phyloP scores from a whole-genome alignment of 495 filamentous ascomycete genomes.

The Barbatosphaeria neglecta region DNA sequence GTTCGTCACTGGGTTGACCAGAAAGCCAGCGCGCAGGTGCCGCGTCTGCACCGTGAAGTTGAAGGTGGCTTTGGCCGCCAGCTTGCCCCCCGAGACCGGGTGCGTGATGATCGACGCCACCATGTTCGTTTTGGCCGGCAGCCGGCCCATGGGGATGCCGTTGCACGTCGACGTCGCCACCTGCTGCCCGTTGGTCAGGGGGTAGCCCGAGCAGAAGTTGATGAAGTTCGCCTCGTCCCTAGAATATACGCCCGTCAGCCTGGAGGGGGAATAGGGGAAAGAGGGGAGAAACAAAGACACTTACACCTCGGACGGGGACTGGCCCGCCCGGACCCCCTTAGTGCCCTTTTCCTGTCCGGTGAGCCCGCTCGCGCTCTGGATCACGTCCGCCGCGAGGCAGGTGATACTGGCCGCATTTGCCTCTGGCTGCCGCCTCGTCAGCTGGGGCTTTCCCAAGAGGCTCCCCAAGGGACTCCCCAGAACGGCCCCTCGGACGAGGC shows the following conservation, averaged over 20 bases:
- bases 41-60: constrained; percentile 37
- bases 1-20: constrained; percentile 41
- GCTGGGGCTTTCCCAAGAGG: no score
- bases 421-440: background rate
- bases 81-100: constrained; percentile 26
- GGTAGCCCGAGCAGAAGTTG: constrained; percentile 43
- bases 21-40: constrained; percentile 44
- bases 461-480: background rate
- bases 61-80: constrained; percentile 34
- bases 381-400: background rate
- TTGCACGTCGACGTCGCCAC: constrained; percentile 43
- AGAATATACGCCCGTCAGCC: background rate
- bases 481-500: background rate
- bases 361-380: background rate
- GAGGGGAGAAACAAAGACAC: constrained; percentile 11
- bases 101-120: constrained; percentile 42
- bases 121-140: constrained; percentile 45
- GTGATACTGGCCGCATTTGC: background rate
- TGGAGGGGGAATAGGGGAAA: background rate
- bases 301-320: constrained; percentile 26
- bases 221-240: constrained; percentile 33
- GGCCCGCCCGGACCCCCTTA: constrained; percentile 13
- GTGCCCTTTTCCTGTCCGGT: background rate
- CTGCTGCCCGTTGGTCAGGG: constrained; percentile 43
- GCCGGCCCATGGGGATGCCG: constrained; percentile 45